Conservation (phyloP, 352 stramenopile genomes). For the Globisporangium nagaii region DNA sequence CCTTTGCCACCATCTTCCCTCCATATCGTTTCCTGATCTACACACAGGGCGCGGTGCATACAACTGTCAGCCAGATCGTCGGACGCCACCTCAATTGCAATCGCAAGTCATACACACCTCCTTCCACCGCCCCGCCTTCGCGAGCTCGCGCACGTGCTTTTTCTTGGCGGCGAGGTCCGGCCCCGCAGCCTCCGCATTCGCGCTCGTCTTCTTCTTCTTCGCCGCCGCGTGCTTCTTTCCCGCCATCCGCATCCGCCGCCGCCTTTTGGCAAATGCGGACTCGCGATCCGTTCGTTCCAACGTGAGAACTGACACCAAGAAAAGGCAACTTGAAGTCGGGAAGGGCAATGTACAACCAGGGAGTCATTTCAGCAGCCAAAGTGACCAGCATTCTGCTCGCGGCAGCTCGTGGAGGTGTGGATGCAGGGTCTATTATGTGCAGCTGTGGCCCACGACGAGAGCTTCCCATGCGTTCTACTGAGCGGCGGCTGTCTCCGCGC, state of each 20-base stretch:
- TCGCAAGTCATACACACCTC: conserved; percentile 41
- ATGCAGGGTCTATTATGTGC: no score
- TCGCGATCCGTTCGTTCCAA: not conserved
- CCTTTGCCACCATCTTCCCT: conserved; percentile 64
- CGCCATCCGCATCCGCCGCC: conserved; percentile 9
- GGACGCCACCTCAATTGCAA: no score
- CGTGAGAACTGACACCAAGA: not conserved
- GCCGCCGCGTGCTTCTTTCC: conserved; percentile 20
- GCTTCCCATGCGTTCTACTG: conserved; percentile 9
- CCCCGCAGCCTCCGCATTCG: not conserved
- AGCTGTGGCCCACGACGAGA: not conserved
- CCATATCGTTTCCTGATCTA: conserved; percentile 65
- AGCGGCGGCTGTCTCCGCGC: not conserved
- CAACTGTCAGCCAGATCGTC: no score
- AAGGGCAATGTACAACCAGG: conserved; percentile 6
- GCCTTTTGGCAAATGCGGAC: not conserved
- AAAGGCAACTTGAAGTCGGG: conserved; percentile 7
- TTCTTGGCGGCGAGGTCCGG: conserved; percentile 56
- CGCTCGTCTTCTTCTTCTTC: conserved; percentile 6
- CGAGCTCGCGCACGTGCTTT: conserved; percentile 66
- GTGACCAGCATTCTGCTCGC: not conserved
- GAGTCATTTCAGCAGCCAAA: conserved; percentile 2
- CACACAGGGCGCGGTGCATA: no score
- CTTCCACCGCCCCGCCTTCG: conserved; percentile 36
- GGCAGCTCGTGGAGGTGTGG: no score